Evolutionary conservation across 208 protist species (phyloP).

Genomic region (Cochliopodium minus): DNA sequence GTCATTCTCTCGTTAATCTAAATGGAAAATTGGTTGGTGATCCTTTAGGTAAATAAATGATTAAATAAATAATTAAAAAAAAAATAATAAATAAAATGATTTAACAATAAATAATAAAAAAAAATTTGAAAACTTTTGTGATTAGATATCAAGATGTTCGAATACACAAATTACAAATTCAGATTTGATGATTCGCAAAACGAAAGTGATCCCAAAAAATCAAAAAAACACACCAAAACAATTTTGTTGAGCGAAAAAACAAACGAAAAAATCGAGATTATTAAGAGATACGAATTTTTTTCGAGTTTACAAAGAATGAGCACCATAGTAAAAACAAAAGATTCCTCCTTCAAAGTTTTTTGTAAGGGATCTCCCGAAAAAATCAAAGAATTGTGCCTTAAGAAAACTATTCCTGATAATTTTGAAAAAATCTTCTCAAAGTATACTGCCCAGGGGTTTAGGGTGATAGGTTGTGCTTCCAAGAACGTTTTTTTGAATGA

Average conservation of each 20-base stretch:
- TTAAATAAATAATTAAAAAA: no score
- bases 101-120: no score
- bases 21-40: conserved; percentile 32
- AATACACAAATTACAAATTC: conserved; percentile 16
- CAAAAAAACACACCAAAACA: no score
- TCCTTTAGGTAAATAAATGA: no score
- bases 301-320: conserved; percentile 36
- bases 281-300: conserved; percentile 36
- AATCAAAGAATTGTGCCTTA: conserved; percentile 25
- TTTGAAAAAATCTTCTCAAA: conserved; percentile 14
- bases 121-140: no score
- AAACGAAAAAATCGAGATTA: no score
- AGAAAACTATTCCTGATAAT: conserved; percentile 25
- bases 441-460: conserved; percentile 32
- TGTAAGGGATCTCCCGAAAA: conserved; percentile 46
- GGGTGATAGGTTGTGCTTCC: conserved; percentile 30
- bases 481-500: not conserved
- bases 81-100: no score
- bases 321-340: conserved; percentile 22
- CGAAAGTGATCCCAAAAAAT: no score
- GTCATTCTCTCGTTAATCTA: conserved; percentile 27
- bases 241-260: no score
- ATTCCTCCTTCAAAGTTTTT: conserved; percentile 5
- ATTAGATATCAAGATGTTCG: conserved; percentile 50
- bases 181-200: no score